phyloP scores from a whole-genome alignment of 2,329 filamentous ascomycete species.

The Hymenoscyphus albidus region DNA sequence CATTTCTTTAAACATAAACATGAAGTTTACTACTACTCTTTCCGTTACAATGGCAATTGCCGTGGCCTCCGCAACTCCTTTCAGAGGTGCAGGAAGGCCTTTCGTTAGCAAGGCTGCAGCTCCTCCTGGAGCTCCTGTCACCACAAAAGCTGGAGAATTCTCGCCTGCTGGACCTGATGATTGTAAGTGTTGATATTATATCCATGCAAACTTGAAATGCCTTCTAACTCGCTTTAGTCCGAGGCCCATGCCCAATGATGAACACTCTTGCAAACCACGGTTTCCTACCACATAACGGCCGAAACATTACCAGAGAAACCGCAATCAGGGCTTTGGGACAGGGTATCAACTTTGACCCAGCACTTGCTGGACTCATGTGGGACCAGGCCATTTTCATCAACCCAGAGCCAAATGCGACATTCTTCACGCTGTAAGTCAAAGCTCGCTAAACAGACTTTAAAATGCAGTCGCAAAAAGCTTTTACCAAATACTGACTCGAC shows the following conservation, averaged over 20 bases:
- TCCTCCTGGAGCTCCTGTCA: no score
- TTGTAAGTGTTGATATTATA: not conserved
- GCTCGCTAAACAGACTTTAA: not conserved
- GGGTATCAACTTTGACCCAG: slow-evolving; percentile 42
- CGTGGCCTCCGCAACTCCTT: not conserved
- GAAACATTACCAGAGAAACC: slow-evolving; percentile 34
- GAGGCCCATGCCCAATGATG: slow-evolving; percentile 40
- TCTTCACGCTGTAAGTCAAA: slow-evolving; percentile 37
- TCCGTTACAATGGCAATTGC: not conserved
- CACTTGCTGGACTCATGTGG: slow-evolving; percentile 41
- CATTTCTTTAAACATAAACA: not conserved
- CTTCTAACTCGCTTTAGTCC: slow-evolving; percentile 19
- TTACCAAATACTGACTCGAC: not conserved
- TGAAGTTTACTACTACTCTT: not conserved
- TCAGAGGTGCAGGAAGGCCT: not conserved
- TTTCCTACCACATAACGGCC: slow-evolving; percentile 42
- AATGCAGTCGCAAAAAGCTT: not conserved
- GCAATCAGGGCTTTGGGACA: slow-evolving; percentile 39
- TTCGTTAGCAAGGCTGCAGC: no score
- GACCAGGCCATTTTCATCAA: slow-evolving; percentile 41
- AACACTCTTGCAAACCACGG: slow-evolving; percentile 44
- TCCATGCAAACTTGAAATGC: not conserved
- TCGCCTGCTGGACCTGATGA: not conserved
- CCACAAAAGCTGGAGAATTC: not conserved
- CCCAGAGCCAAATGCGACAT: slow-evolving; percentile 43